phyloP scores from a whole-genome alignment of 129 eudicot species.

The carrot (Daucus carota) region DNA sequence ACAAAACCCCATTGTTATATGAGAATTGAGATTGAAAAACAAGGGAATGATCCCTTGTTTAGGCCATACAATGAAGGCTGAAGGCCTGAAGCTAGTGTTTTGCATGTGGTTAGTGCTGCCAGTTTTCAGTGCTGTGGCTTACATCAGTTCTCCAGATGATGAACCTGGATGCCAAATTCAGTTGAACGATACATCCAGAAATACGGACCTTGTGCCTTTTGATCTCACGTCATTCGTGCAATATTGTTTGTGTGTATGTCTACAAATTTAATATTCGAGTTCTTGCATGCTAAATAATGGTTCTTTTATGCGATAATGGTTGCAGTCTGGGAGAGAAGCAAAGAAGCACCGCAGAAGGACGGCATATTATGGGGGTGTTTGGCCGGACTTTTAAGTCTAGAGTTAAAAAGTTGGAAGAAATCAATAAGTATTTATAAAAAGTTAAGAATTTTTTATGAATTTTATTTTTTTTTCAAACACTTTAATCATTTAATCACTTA shows the following conservation, averaged over 20 bases:
- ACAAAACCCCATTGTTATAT: too few relatives aligned
- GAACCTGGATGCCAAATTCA: slow-evolving; percentile 72
- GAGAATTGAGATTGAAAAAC: too few relatives aligned
- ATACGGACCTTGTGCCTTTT: slow-evolving; percentile 68
- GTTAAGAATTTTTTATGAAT: too few relatives aligned
- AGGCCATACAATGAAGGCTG: slow-evolving; percentile 51
- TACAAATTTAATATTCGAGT: not conserved
- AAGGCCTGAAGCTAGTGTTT: slow-evolving; percentile 52
- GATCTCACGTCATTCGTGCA: not conserved
- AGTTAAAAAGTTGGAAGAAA: too few relatives aligned
- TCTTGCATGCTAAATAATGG: not conserved
- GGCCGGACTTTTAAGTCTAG: too few relatives aligned
- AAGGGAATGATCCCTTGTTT: too few relatives aligned
- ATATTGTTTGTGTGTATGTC: too few relatives aligned
- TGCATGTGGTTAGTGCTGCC: slow-evolving; percentile 96
- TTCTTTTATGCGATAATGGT: not conserved
- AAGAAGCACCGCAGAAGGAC: slow-evolving; percentile 32
- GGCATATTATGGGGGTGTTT: too few relatives aligned
- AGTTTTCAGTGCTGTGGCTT: slow-evolving; percentile 78
- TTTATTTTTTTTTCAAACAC: too few relatives aligned
- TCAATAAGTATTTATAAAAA: too few relatives aligned
- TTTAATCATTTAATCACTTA: too few relatives aligned
- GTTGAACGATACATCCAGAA: slow-evolving; percentile 68
- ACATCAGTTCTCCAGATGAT: slow-evolving; percentile 85
- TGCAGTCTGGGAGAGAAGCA: slow-evolving; percentile 93